Base-by-base conservation (phyloP, 176 grass and related monocot species). In the Cenchrus americanus region DNA sequence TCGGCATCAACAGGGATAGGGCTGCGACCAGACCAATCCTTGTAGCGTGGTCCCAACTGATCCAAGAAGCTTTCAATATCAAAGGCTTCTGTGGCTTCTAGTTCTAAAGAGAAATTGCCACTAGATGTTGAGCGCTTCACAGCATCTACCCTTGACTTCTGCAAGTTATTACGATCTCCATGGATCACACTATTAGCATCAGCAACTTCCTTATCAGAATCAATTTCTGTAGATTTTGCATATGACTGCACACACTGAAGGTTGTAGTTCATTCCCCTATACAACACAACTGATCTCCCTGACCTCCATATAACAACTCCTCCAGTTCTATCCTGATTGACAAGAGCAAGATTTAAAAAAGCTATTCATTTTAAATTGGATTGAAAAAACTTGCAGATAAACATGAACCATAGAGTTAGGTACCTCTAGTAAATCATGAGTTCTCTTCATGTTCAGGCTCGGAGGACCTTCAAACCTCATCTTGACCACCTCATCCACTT, bases 251-350 rank as follows among this genome's bases (percentile, higher is more conserved):
- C 91, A 65, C 96, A 95, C 78, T 23, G 63, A 75, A 98, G 89
- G 59, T 88, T 82, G 80, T 98, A 98, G 58, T 88, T 91, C 89
- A 95, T 93, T 85, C 96, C 96, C 62, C 96, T 89, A 74, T 88
- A 98, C 68, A 98, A 86, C 40, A 93, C 89, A 82, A 95, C 51
- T 6, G 96, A 95, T 80, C 89, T 93, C 53, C 96, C 96, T 40
- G 96, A 98, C 66, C 96, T 93, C 93, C 93, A 95, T 86, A 98
- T 98, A 63, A 95, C 96, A 88, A 91, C 72, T 50, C 96, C 96
- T 84, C 96, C 96, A 48, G 91, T 93, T 79, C 94, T 98, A 26
- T 72, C 87, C 93, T 95, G 89, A 74, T 61, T 79, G 66, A 83
- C 21, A 82, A 64, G 50, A 73, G 10, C 2, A 74, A 71, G 22